These are phyloP conservation scores for Cyanidioschyzon merolae DNA, from an alignment of 23 red algal species.

Conservation along the genomic window DNA sequence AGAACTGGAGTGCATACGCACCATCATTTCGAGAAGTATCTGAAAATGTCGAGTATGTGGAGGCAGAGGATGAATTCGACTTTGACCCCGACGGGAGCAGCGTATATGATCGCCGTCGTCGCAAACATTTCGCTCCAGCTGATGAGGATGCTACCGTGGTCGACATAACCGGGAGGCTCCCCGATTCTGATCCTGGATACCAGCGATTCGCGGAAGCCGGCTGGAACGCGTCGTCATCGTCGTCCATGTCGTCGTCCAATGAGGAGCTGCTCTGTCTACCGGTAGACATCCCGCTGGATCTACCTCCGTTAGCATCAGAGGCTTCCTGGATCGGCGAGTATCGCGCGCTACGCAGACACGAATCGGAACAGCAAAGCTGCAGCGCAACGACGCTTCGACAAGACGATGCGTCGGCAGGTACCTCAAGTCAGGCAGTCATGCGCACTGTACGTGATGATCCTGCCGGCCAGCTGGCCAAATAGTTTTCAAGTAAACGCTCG, in stretches of 20 bases:
- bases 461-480: too few relatives aligned
- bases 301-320: neutral
- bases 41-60: conserved; percentile 91
- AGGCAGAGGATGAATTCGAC: conserved; percentile 96
- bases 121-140: neutral
- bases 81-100: conserved; percentile 15
- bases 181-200: neutral
- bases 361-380: too few relatives aligned
- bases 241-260: neutral
- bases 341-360: neutral
- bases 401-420: too few relatives aligned
- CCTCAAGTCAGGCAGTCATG: too few relatives aligned
- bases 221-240: too few relatives aligned
- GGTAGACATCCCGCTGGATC: conserved; percentile 2
- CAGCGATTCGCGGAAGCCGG: neutral
- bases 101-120: conserved; percentile 5
- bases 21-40: conserved; percentile 79
- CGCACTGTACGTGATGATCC: too few relatives aligned
- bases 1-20: conserved; percentile 95
- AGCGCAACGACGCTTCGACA: too few relatives aligned
- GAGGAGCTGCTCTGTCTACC: neutral
- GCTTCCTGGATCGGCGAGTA: neutral
- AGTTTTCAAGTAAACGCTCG: too few relatives aligned
- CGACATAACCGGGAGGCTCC: neutral
- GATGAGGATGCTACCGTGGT: conserved; percentile 4